Base-by-base conservation (phyloP, 495 filamentous ascomycete genomes). In the Durotheca rogersii region DNA sequence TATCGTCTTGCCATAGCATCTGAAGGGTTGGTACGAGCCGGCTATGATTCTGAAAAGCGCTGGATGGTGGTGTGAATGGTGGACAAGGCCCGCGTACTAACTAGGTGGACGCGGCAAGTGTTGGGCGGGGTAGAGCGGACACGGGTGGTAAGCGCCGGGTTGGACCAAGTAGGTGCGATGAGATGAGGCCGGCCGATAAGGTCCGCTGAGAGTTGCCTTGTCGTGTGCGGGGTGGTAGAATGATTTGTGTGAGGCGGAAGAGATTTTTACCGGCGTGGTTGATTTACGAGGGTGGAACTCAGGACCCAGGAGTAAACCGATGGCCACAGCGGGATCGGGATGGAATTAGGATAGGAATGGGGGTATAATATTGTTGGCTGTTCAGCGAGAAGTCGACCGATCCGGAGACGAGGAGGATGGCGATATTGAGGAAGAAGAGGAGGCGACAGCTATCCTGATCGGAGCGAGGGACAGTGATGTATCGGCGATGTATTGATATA, bases 1-100 rank as follows among this genome's bases (percentile, higher is more conserved):
- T 98, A 98, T 72, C 82, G 81, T 53, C 65, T 59, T 47, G 70
- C 71, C 76, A 79, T 79, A 50, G 44, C 66, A 67, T 65, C 41
- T 46, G 60, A 51, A 40, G 39, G 10, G 23, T 10, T 34, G 14
- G 10, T 35, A 7, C 15, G 15, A 31, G 17, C 15, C 37, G 19
- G 36, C 7, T 35, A 9, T 27, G 25, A 18, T 9, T 6, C 36
- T 21, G 17, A 45, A 31, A 18, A 6, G 20, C 45, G 36, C 10
- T 10, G 23, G 20, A 7, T 20, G 7, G 31, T 41, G 30, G 27
- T 20, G 40, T 30, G 12, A 16, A 7, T 44, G n/a, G n/a, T n/a
- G n/a, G n/a, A n/a, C n/a, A n/a, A n/a, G n/a, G n/a, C n/a, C n/a
- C n/a, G n/a, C n/a, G n/a, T n/a, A n/a, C n/a, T n/a, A n/a, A n/a